These are phyloP conservation scores for Cryptococcus amylolentus DNA, from an alignment of 1,284 basidiomycete species.

Conservation along the genomic window DNA sequence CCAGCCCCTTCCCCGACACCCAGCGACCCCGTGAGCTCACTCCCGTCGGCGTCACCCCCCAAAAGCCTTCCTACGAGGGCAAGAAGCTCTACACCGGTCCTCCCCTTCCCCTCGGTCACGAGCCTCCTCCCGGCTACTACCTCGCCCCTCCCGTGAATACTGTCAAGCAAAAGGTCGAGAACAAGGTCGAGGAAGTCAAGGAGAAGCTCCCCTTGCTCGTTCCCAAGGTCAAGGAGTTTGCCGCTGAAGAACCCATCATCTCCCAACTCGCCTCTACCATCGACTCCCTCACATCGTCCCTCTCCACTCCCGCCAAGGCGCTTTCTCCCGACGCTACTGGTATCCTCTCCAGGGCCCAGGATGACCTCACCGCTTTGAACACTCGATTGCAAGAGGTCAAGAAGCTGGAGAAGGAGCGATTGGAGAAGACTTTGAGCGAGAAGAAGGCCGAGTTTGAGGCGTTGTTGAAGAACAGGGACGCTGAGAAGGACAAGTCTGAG, in stretches of 20 bases:
- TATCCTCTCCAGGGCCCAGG: conserved; percentile 61
- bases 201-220: conserved; percentile 71
- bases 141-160: conserved; percentile 34
- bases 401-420: conserved; percentile 69
- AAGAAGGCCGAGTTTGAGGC: conserved; percentile 79
- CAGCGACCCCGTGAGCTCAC: conserved; percentile 45
- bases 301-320: conserved; percentile 63
- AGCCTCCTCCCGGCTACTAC: conserved; percentile 82
- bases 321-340: conserved; percentile 60
- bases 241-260: conserved; percentile 80
- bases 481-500: conserved; percentile 80
- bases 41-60: conserved; percentile 44
- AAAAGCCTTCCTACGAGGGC: conserved; percentile 37
- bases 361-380: conserved; percentile 77
- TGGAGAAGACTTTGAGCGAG: conserved; percentile 76
- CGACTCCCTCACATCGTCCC: conserved; percentile 81
- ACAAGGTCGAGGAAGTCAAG: conserved; percentile 16
- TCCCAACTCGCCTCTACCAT: conserved; percentile 89
- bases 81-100: conserved; percentile 61
- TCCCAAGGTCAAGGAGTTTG: conserved; percentile 71
- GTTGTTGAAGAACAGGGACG: conserved; percentile 77
- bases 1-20: conserved; percentile 34
- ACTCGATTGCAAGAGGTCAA: conserved; percentile 75
- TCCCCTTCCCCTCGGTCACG: conserved; percentile 82
- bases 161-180: conserved; percentile 18